phyloP scores from a whole-genome alignment of 75 land plant species.

The Chamaecyparis obtusa region DNA sequence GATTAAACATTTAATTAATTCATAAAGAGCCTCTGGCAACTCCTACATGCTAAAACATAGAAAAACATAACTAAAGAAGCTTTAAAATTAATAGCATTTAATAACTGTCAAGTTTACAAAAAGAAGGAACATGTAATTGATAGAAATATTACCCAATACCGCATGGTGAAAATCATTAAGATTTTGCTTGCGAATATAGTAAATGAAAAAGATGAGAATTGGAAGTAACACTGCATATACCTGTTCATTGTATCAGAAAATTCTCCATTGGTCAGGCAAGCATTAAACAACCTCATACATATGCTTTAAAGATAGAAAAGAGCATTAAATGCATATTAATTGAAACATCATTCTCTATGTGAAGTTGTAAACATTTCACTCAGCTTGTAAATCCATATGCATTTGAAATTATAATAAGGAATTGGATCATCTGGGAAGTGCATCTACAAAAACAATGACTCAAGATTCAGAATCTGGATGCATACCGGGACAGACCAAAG shows the following conservation, averaged over 20 bases:
- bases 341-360: neutral
- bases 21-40: neutral
- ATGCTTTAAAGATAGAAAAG: neutral
- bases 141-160: slow-evolving; percentile 51
- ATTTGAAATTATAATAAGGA: neutral
- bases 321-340: neutral
- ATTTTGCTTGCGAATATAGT: slow-evolving; percentile 56
- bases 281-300: neutral
- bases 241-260: slow-evolving; percentile 29
- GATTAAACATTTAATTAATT: neutral
- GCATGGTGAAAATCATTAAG: slow-evolving; percentile 88
- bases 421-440: neutral
- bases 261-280: neutral
- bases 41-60: neutral
- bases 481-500: slow-evolving; percentile 69
- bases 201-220: slow-evolving; percentile 33
- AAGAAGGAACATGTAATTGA: neutral
- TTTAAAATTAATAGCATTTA: neutral
- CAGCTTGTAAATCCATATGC: neutral
- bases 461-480: neutral
- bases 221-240: slow-evolving; percentile 68
- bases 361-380: neutral
- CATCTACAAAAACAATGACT: neutral
- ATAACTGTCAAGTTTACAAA: neutral
- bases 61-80: neutral